Conservation (phyloP, 805 yeast species). For the Komagataella kurtzmanii region DNA sequence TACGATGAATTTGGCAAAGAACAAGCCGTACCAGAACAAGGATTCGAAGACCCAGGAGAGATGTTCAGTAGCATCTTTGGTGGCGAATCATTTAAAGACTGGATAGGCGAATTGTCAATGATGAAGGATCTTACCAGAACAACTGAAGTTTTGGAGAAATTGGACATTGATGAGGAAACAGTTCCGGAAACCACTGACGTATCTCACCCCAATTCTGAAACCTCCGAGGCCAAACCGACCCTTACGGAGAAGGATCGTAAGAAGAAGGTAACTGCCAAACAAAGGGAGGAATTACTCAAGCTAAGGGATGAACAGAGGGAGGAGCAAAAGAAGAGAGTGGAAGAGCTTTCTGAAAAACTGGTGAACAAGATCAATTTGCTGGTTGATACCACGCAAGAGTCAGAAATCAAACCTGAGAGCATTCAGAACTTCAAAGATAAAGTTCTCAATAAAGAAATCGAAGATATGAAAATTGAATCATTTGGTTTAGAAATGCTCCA, state of each 20-base stretch:
- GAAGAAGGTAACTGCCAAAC: conserved; percentile 14
- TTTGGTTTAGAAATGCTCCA: conserved; percentile 77
- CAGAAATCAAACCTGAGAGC: conserved; percentile 29
- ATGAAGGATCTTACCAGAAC: conserved; percentile 48
- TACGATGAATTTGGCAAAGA: conserved; percentile 85
- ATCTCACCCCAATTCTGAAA: not conserved
- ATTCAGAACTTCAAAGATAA: conserved; percentile 32
- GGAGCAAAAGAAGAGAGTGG: conserved; percentile 31
- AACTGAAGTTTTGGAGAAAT: conserved; percentile 32
- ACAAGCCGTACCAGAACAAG: conserved; percentile 52
- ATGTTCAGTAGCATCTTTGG: conserved; percentile 77
- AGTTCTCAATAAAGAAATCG: conserved; percentile 72
- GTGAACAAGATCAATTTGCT: conserved; percentile 22
- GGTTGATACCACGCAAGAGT: conserved; percentile 21
- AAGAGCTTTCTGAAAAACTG: conserved; percentile 46
- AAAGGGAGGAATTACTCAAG: conserved; percentile 8
- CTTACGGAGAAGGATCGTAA: not conserved
- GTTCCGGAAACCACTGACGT: not conserved
- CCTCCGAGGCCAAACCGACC: not conserved
- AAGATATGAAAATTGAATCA: conserved; percentile 67
- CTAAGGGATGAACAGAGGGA: conserved; percentile 16
- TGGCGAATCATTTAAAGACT: conserved; percentile 64
- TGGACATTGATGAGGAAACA: conserved; percentile 8
- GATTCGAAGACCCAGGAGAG: conserved; percentile 78
- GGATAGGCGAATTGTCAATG: conserved; percentile 69